These are phyloP conservation scores for Neocatenulostroma microsporum DNA, from an alignment of 2,329 filamentous ascomycete genomes.

Conservation along the genomic window DNA sequence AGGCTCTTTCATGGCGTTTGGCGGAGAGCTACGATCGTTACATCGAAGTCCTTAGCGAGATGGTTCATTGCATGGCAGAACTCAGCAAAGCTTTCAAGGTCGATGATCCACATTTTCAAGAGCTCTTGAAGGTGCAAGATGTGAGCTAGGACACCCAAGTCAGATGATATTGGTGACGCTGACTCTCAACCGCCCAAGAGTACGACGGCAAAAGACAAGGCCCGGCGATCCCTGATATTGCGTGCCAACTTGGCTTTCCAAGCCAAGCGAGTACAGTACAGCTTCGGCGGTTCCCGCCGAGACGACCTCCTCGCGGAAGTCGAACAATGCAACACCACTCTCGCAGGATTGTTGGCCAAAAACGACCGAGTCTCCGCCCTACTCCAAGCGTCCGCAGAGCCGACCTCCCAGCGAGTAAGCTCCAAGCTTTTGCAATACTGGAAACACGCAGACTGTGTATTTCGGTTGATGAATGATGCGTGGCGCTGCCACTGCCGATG, in stretches of 20 bases:
- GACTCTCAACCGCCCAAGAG: too few relatives aligned
- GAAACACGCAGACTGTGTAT: constrained; percentile 17
- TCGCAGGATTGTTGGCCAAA: constrained; percentile 7
- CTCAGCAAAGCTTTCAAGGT: constrained; percentile 17
- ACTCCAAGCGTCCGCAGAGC: background rate
- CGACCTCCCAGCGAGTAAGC: constrained; percentile 6
- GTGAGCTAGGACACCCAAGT: too few relatives aligned
- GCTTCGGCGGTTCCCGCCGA: constrained; percentile 5
- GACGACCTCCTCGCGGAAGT: constrained; percentile 10
- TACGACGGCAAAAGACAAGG: too few relatives aligned
- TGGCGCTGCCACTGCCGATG: constrained; percentile 16
- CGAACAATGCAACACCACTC: constrained; percentile 8
- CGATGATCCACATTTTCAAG: constrained; percentile 15
- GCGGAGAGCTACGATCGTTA: constrained; percentile 20
- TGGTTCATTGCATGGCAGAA: constrained; percentile 17
- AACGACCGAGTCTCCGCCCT: constrained; percentile 11
- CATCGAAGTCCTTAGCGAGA: constrained; percentile 19
- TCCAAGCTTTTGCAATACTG: constrained; percentile 13
- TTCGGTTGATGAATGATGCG: constrained; percentile 11
- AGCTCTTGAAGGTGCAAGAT: constrained; percentile 1
- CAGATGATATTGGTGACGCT: too few relatives aligned
- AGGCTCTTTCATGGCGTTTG: constrained; percentile 17
- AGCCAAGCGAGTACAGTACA: constrained; percentile 11
- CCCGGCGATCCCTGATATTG: too few relatives aligned
- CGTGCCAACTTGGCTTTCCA: constrained; percentile 11